Evolutionary conservation across 1,139 yeast species (phyloP).

Genomic region (Geotrichum citri-aurantii): DNA sequence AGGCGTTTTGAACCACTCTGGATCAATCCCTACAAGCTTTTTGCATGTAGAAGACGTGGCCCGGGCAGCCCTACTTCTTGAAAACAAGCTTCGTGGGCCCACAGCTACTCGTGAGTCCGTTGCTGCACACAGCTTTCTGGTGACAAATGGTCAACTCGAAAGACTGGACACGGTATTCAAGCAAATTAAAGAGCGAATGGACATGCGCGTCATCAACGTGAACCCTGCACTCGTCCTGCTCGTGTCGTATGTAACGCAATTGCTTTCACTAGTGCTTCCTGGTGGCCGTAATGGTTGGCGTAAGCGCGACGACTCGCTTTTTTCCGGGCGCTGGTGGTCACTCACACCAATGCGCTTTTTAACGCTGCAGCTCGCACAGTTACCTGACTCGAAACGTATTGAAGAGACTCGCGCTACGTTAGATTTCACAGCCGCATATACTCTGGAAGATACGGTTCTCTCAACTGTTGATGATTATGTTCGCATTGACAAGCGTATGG

Average conservation of each 20-base stretch:
- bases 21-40: conserved; percentile 27
- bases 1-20: conserved; percentile 27
- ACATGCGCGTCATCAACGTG: conserved; percentile 10
- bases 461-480: conserved; percentile 11
- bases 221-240: conserved; percentile 17
- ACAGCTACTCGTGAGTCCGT: neutral
- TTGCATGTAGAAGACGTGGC: conserved; percentile 34
- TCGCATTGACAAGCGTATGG: conserved; percentile 7
- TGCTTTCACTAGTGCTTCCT: neutral
- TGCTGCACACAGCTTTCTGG: conserved; percentile 15
- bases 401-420: conserved; percentile 10
- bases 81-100: conserved; percentile 21
- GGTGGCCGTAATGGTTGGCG: conserved; percentile 16
- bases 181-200: conserved; percentile 1
- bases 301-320: conserved; percentile 15
- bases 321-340: conserved; percentile 20
- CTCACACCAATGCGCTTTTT: conserved; percentile 15
- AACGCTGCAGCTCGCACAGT: conserved; percentile 16
- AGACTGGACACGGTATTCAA: conserved; percentile 10
- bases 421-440: conserved; percentile 15
- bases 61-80: conserved; percentile 29
- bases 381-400: conserved; percentile 13
- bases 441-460: conserved; percentile 7
- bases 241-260: conserved; percentile 2
- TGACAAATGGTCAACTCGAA: conserved; percentile 17